Base-by-base conservation (phyloP, 2,329 filamentous ascomycete species). In the Fusarium ramigenum region DNA sequence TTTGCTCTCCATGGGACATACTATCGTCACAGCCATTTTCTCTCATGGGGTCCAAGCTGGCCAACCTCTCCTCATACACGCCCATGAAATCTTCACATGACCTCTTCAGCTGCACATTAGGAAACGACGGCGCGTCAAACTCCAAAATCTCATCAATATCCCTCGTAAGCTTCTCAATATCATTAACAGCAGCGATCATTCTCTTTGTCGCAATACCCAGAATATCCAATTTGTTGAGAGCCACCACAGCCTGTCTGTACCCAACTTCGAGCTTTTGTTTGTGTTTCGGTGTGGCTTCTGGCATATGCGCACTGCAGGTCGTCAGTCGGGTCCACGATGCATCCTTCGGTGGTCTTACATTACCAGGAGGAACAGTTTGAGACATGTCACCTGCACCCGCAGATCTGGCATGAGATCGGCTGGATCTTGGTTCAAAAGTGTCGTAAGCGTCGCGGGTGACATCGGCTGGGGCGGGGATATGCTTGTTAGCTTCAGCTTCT, bases 371-470 rank as follows among this genome's bases (percentile, higher is more conserved):
- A 53, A 53, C 19, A 53, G 34, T 53, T 39, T 39, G 14, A 53
- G 50, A 53, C 50, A 53, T 12, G 34, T 53, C 50, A 53, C 50
- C 34, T 28, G 50, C 23, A 39, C 7, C 14, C 50, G 50, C 23
- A 28, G 19, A 54, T 54, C 50, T 28, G 50, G 50, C 23, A 54
- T 25, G 11, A 54, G 23, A n/a, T 54, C 50, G 7, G 50, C 16
- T n/a, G 50, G 34, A 37, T 54, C 14, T 40, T 54, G 50, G 7
- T 28, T 40, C 19, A 54, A 15, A 16, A 54, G 34, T 12, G 18
- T n/a, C 15, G 23, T 54, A 28, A 54, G 23, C 23, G 14, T 21
- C 2, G 34, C 23, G 2, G 23, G 34, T n/a, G 34, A 54, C 7
- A 54, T 39, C 12, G 15, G 15, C 7, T 25, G 50, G 6, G 25